Evolutionary conservation across 805 yeast species (phyloP).

Genomic region (Pichia pseudocactophila): DNA sequence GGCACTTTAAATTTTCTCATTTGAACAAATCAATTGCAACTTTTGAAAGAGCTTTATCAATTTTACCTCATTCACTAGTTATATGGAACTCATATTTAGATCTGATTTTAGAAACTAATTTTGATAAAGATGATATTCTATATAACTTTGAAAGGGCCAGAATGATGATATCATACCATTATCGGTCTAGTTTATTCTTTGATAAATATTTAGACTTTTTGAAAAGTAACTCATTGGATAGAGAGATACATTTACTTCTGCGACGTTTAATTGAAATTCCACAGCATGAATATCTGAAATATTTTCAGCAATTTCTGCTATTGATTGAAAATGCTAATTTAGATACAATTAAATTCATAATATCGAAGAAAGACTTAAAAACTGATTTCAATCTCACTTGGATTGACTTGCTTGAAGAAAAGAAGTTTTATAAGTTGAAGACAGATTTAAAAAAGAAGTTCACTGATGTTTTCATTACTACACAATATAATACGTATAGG

Average conservation of each 20-base stretch:
- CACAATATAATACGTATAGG: conserved; percentile 44
- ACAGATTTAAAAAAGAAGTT: conserved; percentile 37
- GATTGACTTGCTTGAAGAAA: conserved; percentile 18
- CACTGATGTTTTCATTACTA: conserved; percentile 45
- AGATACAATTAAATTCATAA: conserved; percentile 20
- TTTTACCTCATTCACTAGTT: conserved; percentile 36
- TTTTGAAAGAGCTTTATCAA: conserved; percentile 31
- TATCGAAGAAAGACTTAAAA: conserved; percentile 19
- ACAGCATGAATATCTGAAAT: conserved; percentile 41
- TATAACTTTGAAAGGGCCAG: conserved; percentile 40
- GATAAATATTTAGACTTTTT: conserved; percentile 39
- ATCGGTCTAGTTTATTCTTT: conserved; percentile 42
- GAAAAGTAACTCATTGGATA: conserved; percentile 17
- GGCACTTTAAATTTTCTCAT: conserved; percentile 38
- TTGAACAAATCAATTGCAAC: conserved; percentile 30
- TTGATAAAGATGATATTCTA: conserved; percentile 27
- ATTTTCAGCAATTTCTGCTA: conserved; percentile 32
- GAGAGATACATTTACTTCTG: conserved; percentile 34
- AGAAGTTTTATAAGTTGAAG: conserved; percentile 19
- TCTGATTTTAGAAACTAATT: conserved; percentile 28
- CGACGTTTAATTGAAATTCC: conserved; percentile 49
- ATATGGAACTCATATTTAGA: conserved; percentile 44
- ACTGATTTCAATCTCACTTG: conserved; percentile 14
- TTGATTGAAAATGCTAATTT: conserved; percentile 29
- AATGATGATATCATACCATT: conserved; percentile 41